A percentile compares a stretch with the other conserved stretches of the same genome.
Evolutionary conservation across 1,139 yeast species (phyloP).

Genomic region (Pichia sp.): DNA sequence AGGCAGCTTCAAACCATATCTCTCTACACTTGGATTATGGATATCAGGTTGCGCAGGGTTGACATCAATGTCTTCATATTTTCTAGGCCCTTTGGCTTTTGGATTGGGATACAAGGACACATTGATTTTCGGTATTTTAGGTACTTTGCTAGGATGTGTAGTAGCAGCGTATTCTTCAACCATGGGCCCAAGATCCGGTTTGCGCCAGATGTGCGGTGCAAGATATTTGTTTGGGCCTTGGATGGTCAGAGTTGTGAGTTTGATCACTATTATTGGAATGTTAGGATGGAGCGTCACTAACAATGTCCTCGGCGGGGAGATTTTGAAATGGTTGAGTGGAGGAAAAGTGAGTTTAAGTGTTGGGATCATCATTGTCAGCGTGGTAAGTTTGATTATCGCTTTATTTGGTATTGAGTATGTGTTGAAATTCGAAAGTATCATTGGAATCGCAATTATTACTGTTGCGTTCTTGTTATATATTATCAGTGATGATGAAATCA

Average conservation of each 20-base stretch:
- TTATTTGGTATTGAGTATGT: conserved; percentile 71
- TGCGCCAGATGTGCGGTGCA: conserved; percentile 80
- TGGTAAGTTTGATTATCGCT: conserved; percentile 56
- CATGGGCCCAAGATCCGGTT: conserved; percentile 84
- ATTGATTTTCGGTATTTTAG: conserved; percentile 51
- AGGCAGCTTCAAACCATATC: conserved; percentile 37
- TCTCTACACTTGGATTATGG: conserved; percentile 72
- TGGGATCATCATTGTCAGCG: conserved; percentile 65
- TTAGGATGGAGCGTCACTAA: conserved; percentile 84
- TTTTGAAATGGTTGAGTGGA: conserved; percentile 54
- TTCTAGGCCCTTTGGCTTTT: conserved; percentile 64
- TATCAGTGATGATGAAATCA: conserved; percentile 49
- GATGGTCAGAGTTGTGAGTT: conserved; percentile 65
- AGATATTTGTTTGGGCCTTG: conserved; percentile 78
- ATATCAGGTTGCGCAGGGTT: conserved; percentile 77
- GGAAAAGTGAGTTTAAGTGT: conserved; percentile 59
- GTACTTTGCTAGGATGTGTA: conserved; percentile 58
- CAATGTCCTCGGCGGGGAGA: conserved; percentile 81
- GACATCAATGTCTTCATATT: conserved; percentile 76
- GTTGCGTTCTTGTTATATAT: conserved; percentile 66
- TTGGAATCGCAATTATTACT: conserved; percentile 63
- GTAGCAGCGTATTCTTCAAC: conserved; percentile 75
- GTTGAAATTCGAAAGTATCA: conserved; percentile 55
- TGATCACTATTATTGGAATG: conserved; percentile 66
- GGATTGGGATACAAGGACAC: conserved; percentile 60